These are phyloP conservation scores for peach (Prunus persica) DNA, from an alignment of 306 rosid species.

Conservation along the genomic window Prunus_persica_NCBIv2 NC_034014.1:24967501-24968000, in stretches of 20 bases:
- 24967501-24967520: neutral
- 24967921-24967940: neutral
- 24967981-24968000: neutral
- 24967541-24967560: neutral
- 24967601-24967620: conserved; percentile 10
- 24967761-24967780: neutral
- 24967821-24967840: neutral
- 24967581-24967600: neutral
- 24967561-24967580: neutral
- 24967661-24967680: neutral
- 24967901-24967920: neutral
- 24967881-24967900: too few relatives aligned
- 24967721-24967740: neutral
- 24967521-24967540: neutral
- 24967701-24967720: neutral
- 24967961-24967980: neutral
- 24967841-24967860: neutral
- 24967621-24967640: neutral
- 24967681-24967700: neutral
- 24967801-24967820: neutral
- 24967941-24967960: neutral
- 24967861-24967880: neutral
- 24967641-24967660: neutral
- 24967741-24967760: neutral
- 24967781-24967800: neutral